phyloP scores from a whole-genome alignment of 176 grass and related monocot genomes.

The Eragrostis nindensis region DNA sequence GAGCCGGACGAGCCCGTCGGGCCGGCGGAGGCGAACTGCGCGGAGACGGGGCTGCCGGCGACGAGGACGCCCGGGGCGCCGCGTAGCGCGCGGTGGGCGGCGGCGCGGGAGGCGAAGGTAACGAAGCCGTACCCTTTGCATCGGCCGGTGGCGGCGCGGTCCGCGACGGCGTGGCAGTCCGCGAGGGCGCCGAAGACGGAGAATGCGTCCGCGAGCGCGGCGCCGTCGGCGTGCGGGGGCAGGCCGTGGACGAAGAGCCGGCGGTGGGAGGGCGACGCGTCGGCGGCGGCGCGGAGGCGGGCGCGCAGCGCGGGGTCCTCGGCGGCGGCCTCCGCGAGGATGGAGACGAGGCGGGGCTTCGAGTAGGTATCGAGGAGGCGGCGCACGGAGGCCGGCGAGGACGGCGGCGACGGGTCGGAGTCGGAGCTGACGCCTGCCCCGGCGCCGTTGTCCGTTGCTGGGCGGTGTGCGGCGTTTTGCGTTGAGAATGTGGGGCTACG shows the following conservation, averaged over 20 bases:
- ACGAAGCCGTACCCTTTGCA: slow-evolving; percentile 77
- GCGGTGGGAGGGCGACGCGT: slow-evolving; percentile 53
- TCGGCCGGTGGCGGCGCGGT: slow-evolving; percentile 35
- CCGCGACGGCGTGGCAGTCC: slow-evolving; percentile 56
- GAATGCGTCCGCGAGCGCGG: slow-evolving; percentile 41
- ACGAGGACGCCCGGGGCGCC: slow-evolving; percentile 27
- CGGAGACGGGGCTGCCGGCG: slow-evolving; percentile 36
- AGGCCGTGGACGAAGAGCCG: slow-evolving; percentile 77
- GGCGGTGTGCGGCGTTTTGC: neutral
- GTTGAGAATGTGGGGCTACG: neutral
- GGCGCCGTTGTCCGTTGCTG: neutral
- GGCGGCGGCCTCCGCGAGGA: slow-evolving; percentile 52
- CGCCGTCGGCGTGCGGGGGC: slow-evolving; percentile 36
- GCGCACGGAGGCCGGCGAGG: slow-evolving; percentile 31
- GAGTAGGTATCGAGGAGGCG: slow-evolving; percentile 56
- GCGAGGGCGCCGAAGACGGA: slow-evolving; percentile 44
- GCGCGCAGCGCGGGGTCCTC: slow-evolving; percentile 43
- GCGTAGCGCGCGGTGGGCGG: slow-evolving; percentile 52
- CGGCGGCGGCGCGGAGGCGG: slow-evolving; percentile 43
- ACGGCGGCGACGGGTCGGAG: slow-evolving; percentile 7
- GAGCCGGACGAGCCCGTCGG: neutral
- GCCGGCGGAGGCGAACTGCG: slow-evolving; percentile 53
- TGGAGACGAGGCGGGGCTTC: slow-evolving; percentile 55
- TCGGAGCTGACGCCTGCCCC: neutral
- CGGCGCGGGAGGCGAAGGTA: slow-evolving; percentile 51